Evolutionary conservation across 768 basidiomycete species (phyloP).

Genomic region (Pleurotus ostreatus): DNA sequence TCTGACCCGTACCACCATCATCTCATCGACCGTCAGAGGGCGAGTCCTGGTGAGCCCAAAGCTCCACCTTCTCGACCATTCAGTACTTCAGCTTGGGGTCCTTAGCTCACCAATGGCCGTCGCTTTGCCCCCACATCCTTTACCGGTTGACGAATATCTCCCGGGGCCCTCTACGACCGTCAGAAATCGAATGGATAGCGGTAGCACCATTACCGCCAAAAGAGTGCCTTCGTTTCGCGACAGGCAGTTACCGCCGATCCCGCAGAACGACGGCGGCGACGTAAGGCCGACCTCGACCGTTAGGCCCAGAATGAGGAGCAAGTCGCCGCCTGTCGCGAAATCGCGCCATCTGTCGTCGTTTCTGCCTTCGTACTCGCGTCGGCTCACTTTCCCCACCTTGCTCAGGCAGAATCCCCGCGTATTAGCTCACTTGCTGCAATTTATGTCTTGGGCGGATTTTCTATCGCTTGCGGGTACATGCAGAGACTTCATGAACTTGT

Average conservation of each 20-base stretch:
- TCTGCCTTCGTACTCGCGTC: slow-evolving; percentile 3
- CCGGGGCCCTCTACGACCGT: background rate
- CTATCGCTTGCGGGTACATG: slow-evolving; percentile 37
- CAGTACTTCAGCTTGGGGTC: too few relatives aligned
- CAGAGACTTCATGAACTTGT: slow-evolving; percentile 24
- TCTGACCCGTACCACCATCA: too few relatives aligned
- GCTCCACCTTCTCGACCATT: too few relatives aligned
- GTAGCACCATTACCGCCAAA: background rate
- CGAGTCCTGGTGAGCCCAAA: too few relatives aligned
- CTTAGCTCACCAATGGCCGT: slow-evolving; percentile 1
- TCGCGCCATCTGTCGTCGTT: slow-evolving; percentile 15
- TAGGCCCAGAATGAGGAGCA: slow-evolving; percentile 2
- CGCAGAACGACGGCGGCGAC: background rate
- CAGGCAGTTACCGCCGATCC: slow-evolving; percentile 1
- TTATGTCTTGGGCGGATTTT: slow-evolving; percentile 35
- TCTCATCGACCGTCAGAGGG: too few relatives aligned
- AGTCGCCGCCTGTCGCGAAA: slow-evolving; percentile 10
- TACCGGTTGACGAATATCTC: background rate
- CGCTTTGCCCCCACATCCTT: background rate
- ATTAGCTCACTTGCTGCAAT: slow-evolving; percentile 23
- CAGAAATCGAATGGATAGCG: slow-evolving; percentile 2
- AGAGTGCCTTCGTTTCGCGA: background rate
- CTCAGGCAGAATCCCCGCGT: slow-evolving; percentile 17
- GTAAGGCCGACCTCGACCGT: background rate
- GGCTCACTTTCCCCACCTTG: slow-evolving; percentile 7